Evolutionary conservation across 2,329 filamentous ascomycete genomes (phyloP), one percentile per base, ranked within the genome.

Genomic region (Beauveria bassiana): DNA sequence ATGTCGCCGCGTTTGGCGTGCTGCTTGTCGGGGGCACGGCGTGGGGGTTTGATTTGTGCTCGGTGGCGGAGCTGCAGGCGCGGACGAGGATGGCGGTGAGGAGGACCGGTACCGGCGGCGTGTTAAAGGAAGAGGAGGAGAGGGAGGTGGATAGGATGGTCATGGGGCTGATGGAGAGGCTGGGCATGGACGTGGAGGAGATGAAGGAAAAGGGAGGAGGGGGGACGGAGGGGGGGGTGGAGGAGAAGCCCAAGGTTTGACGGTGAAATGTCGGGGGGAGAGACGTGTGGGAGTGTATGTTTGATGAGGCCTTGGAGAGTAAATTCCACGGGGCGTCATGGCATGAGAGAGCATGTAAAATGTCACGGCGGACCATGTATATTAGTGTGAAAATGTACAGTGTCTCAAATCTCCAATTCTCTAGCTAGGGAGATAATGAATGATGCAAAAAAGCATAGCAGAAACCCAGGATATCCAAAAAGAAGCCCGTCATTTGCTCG

Each of bases 41-140:
- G 64, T 96, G 88, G 81, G 86, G 85, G 1, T 84, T 95, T 63
- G 89, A 97, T 71, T 83, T 98, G 42, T 86, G 86, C 70, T 81
- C 79, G 51, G 59, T 91, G 46, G 83, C 85, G 4, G 89, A 93
- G 69, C 75, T 91, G 71, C 77, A 83, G 69, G 71, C 66, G 53
- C 76, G 76, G 68, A 80, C 84, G n/a, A 76, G 76, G 62, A 72
- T 71, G 63, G 75, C 75, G 49, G 66, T 63, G 67, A 68, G 61
- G 75, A 82, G 68, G 72, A 65, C 64, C 3, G 31, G 31, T 22
- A 22, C 20, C 9, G 31, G 31, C 2, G 62, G 65, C 34, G 64
- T 70, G 10, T 8, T 52, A 12, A 69, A 70, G 28, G 66, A 78
- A 64, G 79, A 82, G 68, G 80, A 83, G 62, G 83, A 88, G 76